Evolutionary conservation across 73 alveolate genomes (phyloP), one percentile per base, ranked within the genome.

Genomic region (Paramecium caudatum): DNA sequence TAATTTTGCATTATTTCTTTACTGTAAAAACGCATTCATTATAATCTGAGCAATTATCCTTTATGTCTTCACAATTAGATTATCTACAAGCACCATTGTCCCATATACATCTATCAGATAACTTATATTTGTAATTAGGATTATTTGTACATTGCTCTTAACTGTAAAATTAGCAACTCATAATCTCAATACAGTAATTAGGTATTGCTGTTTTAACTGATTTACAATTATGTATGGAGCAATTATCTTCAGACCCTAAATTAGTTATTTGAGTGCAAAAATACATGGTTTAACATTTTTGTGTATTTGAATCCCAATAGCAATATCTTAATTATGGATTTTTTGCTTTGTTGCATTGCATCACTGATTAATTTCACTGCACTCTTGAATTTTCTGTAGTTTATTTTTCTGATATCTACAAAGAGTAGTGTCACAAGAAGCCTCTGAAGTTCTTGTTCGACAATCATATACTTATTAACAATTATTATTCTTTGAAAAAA

Each of bases 81-180:
- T 23, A 55, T 23, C 80, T 4, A 55, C 80, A 55, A 23, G 45
- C 1, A 10, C 12, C n/a, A 23, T 1, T 23, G 9, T 55, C 80
- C 80, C 80, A 55, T 2, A 55, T 55, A 23, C 80, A 55, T 23
- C 5, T 8, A 1, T 55, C 5, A 10, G 1, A 55, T 55, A 55
- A 55, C 23, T 55, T 25, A 16, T 2, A 6, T 27, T 27, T 8
- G 5, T 19, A 27, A 7, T 55, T 10, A 0, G 80, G 30, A 27
- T 55, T 55, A 55, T 55, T 55, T 55, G 80, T 55, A 55, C 80
- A 55, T 55, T 23, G 27, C 30, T 55, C 21, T 55, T 23, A 1
- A 0, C 1, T 0, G 3, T 19, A 55, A 23, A 27, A 55, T 19
- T 2, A 0, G 37, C 80, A 55, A 10, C 21, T 43, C 3, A 10